Evolutionary conservation across 257 asterid genomes (phyloP).

Genomic region (Solanum bulbocastanum): DNA sequence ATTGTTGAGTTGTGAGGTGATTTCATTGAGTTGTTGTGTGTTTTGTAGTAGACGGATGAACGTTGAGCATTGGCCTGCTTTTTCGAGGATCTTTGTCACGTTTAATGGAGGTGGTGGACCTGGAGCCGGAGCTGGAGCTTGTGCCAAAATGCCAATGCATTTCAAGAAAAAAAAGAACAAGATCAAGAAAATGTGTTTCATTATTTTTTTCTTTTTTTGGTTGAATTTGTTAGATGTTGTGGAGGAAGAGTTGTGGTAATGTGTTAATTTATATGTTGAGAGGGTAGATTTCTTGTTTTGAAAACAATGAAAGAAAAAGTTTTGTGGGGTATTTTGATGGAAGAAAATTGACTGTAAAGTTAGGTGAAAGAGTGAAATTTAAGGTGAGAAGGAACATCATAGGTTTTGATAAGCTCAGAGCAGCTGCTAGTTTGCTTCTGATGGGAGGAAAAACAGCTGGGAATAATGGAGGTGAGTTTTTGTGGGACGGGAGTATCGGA

Average conservation of each 20-base stretch:
- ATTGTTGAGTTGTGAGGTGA: conserved; percentile 40
- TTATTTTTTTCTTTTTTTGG: background rate
- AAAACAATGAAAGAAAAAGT: background rate
- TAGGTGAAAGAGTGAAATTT: conserved; percentile 11
- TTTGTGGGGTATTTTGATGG: background rate
- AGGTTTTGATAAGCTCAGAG: conserved; percentile 17
- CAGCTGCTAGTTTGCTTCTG: conserved; percentile 37
- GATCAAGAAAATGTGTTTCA: background rate
- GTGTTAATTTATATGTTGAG: conserved; percentile 3
- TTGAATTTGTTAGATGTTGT: background rate
- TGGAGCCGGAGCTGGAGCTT: conserved; percentile 28
- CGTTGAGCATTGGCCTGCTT: conserved; percentile 33
- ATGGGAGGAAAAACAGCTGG: conserved; percentile 18
- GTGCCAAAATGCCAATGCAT: conserved; percentile 11
- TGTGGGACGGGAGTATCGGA: background rate
- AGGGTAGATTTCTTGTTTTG: background rate
- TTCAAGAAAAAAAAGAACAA: conserved; percentile 10
- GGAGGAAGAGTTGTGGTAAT: background rate
- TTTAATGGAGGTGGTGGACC: conserved; percentile 35
- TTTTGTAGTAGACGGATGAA: conserved; percentile 42
- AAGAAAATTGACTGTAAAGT: background rate
- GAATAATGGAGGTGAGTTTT: background rate
- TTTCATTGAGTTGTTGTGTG: conserved; percentile 39
- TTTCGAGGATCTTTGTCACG: conserved; percentile 40
- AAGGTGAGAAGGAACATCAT: conserved; percentile 22